phyloP scores from a whole-genome alignment of 129 eudicot genomes.

The Apium graveolens region DNA sequence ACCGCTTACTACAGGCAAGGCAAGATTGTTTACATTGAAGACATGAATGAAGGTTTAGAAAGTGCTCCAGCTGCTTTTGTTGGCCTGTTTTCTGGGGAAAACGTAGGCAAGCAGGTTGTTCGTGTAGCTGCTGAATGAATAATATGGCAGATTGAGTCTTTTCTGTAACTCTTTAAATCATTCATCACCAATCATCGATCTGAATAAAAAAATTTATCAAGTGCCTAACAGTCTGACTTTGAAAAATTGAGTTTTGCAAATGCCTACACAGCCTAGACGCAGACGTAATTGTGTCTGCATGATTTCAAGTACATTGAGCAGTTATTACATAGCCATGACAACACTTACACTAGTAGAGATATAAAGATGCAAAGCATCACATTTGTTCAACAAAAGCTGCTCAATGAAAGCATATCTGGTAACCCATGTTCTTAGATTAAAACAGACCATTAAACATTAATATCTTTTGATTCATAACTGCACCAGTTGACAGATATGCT shows the following conservation, averaged over 20 bases:
- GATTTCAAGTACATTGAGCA: neutral
- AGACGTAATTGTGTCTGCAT: no score
- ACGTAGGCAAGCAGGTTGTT: conserved; percentile 79
- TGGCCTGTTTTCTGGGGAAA: conserved; percentile 70
- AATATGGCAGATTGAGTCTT: neutral
- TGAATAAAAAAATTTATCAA: no score
- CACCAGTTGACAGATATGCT: neutral
- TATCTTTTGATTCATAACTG: neutral
- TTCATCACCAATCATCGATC: no score
- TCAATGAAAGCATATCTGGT: neutral
- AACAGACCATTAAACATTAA: neutral
- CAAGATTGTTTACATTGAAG: conserved; percentile 61
- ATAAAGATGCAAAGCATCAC: neutral
- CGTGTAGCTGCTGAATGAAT: conserved; percentile 16
- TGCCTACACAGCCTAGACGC: no score
- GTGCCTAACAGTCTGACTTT: no score
- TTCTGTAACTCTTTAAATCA: neutral
- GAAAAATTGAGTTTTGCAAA: no score
- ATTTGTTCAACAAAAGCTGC: neutral
- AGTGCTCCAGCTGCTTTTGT: conserved; percentile 73
- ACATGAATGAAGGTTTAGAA: conserved; percentile 63
- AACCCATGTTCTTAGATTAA: neutral
- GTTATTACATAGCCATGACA: neutral
- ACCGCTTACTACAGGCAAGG: conserved; percentile 39
- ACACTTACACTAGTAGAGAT: neutral